A percentile compares a stretch with the other conserved stretches of the same genome.
Conservation (phyloP, 2,329 filamentous ascomycete species). For the Epichloe sibirici region DNA sequence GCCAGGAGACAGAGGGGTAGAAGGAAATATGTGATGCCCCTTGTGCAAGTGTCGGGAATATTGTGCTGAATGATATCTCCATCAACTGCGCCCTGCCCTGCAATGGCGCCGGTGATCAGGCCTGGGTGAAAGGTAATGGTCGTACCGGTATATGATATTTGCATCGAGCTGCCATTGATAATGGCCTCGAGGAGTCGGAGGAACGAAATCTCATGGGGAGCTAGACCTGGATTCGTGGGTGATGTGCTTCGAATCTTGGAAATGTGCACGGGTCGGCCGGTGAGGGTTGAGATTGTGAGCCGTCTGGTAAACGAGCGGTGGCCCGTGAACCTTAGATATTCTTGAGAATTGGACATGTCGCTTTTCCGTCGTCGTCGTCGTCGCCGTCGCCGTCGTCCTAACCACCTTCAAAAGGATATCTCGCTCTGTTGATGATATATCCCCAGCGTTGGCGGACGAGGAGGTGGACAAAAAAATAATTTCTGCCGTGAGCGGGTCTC, state of each 20-base stretch:
- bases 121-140: constrained; percentile 86
- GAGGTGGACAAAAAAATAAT: constrained; percentile 20
- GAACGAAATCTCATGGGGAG: constrained; percentile 88
- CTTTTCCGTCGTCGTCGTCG: not conserved
- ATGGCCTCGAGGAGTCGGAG: constrained; percentile 86
- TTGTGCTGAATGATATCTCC: constrained; percentile 72
- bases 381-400: not conserved
- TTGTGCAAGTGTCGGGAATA: constrained; percentile 60
- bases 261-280: constrained; percentile 79
- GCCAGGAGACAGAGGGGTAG: constrained; percentile 80
- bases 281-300: constrained; percentile 81
- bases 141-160: constrained; percentile 93
- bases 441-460: not conserved
- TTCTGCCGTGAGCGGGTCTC: constrained; percentile 19
- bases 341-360: constrained; percentile 29
- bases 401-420: not conserved
- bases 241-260: constrained; percentile 86
- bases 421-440: not conserved
- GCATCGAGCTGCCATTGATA: constrained; percentile 89
- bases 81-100: constrained; percentile 57
- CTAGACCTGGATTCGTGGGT: constrained; percentile 75
- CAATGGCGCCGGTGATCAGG: constrained; percentile 73
- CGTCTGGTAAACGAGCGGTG: constrained; percentile 75
- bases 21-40: constrained; percentile 86
- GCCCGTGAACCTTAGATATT: constrained; percentile 65